Percentiles rank a stretch among this genome's conserved stretches.
Conservation (phyloP, 2,329 filamentous ascomycete species). For the Paradendryphiella salina region DNA sequence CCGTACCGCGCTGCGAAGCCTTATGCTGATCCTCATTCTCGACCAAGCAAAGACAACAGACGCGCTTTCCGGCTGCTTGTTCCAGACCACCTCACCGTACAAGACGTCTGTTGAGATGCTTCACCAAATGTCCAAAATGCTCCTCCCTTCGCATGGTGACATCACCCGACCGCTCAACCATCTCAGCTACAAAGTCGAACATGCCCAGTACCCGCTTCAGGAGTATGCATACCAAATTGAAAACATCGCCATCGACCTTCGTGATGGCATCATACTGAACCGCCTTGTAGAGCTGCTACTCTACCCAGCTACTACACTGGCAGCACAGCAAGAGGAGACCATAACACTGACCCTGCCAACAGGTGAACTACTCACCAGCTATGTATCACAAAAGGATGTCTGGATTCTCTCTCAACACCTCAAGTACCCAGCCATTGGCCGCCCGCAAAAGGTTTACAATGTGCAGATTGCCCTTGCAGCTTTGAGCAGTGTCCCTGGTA, state of each 20-base stretch:
- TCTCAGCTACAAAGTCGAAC: constrained; percentile 59
- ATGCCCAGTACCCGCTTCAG: constrained; percentile 60
- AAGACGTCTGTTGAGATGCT: constrained; percentile 62
- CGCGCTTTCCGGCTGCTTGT: constrained; percentile 52
- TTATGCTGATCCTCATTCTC: constrained; percentile 63
- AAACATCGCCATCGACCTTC: constrained; percentile 65
- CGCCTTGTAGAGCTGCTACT: constrained; percentile 62
- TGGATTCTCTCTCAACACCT: constrained; percentile 61
- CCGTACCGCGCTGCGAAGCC: constrained; percentile 60
- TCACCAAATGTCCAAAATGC: constrained; percentile 55
- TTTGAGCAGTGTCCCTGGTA: constrained; percentile 51
- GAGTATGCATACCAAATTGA: constrained; percentile 62
- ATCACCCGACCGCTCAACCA: constrained; percentile 59
- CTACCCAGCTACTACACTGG: constrained; percentile 46
- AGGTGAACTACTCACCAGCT: constrained; percentile 50
- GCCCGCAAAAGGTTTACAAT: constrained; percentile 62
- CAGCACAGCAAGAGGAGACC: constrained; percentile 43
- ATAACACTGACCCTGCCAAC: constrained; percentile 53
- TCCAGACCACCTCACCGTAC: constrained; percentile 55
- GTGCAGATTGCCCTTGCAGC: constrained; percentile 61
- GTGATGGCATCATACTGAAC: constrained; percentile 64
- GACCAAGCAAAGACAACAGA: constrained; percentile 56
- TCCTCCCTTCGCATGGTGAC: constrained; percentile 63
- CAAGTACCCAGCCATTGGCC: constrained; percentile 60
- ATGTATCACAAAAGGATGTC: constrained; percentile 41